Base-by-base conservation (phyloP, 192 early-diverging fungal genomes). In the Coemansia sp. region DNA sequence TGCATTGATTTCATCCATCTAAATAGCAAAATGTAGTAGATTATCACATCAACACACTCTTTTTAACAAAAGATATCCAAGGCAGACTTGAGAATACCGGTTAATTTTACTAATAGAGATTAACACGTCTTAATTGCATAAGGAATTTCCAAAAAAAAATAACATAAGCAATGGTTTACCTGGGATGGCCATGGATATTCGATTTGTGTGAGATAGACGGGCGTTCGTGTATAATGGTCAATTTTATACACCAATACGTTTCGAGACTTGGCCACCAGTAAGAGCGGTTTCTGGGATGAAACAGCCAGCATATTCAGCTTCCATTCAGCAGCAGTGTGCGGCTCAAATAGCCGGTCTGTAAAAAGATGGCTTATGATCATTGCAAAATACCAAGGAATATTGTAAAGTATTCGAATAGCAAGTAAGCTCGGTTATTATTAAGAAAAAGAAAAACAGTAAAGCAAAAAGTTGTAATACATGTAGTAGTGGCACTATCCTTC, bases 1-100 rank as follows among this genome's bases (percentile, higher is more conserved):
- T 37, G 78, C 70, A 58, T 81, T 77, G 60, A 77, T 77, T 49
- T 77, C 69, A 58, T 77, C 75, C 15, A 41, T 62, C 61, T 69
- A 62, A 10, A 61, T 16, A 56, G 15, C 11, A 56, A 22, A 47
- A 47, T 32, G 32, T 32, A 32, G 4, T 32, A 32, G 4, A 32
- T 2, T 0, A 32, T 32, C 32, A 32, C 4, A 32, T 2, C 32
- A 32, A 32, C 32, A 32, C 32, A 32, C 4, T 2, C 32, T 32
- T 1, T 32, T 32, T 32, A 32, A 32, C 32, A 32, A 32, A 32
- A 32, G 32, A 2, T 32, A 32, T 32, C 32, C 32, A 32, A 32
- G 32, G 4, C 32, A 32, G 19, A 26, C 7, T 8, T 22, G 26
- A 21, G 51, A 54, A 54, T 54, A 26, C 13, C 18, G 0, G n/a